Evolutionary conservation across 2,329 filamentous ascomycete genomes (phyloP), one percentile per base, ranked within the genome.

Genomic region (Apiospora kogelbergensis): DNA sequence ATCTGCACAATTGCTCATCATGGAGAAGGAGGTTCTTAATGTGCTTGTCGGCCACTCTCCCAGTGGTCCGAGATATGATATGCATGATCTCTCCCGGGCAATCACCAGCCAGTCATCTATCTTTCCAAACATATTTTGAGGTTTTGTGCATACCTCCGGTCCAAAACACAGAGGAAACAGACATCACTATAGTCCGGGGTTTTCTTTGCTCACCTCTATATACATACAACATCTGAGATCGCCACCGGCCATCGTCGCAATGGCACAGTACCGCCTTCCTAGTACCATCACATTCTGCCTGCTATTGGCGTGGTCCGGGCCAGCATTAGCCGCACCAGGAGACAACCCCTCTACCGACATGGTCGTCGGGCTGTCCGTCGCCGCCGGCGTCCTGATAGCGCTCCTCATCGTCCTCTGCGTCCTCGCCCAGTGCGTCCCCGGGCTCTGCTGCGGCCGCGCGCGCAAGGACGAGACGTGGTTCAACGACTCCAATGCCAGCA

Each of bases 391-490:
- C 10, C 76, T 73, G 1, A 66, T 74, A 15, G 70, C 68, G 1
- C 48, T 70, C 11, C 67, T 74, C 22, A 69, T 71, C 24, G 11
- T 77, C 13, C 57, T 77, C 30, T 77, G 75, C 40, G 65, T 72
- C 26, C 22, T 71, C 10, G 73, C 75, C 24, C 75, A 75, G 53
- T 77, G 70, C 17, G 75, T 33, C 53, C 53, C 53, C 10, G 53
- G 30, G 20, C 30, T 60, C 10, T 60, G 53, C 53, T 60, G 53
- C 17, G 53, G 53, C 30, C 53, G 30, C 17, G 53, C 17, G 15
- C 53, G 53, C 17, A 60, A 60, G 30, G 53, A 60, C 17, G 53
- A 60, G 53, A n/a, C 53, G 53, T 60, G 53, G 53, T 60, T 60
- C 20, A 37, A 60, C 53, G 53, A 30, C 30, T 20, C 30, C 53